Base-by-base conservation (phyloP, 441 rosid species). In the Corymbia calophylla region DNA sequence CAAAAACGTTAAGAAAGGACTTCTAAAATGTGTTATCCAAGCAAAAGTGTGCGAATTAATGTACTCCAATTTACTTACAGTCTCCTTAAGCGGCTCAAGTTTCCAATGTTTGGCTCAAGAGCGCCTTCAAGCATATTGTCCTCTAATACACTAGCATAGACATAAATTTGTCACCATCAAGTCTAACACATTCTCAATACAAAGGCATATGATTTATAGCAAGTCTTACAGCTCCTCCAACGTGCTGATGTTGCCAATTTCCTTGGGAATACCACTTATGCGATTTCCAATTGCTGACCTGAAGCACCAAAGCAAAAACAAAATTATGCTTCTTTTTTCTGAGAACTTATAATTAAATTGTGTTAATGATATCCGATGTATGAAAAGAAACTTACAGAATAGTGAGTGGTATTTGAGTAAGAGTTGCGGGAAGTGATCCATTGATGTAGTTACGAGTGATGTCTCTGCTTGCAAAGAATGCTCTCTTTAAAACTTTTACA, bases 361-460 rank as follows among this genome's bases (percentile, higher is more conserved):
- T 13, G 27, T 88, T 51, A 54, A 32, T 32, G 21, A 89, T 32
- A 84, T 21, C 1, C 58, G 29, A 17, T 56, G 64, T 16, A 87
- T 54, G 23, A 60, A 23, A 35, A 77, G 77, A 88, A 55, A 64
- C 95, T 95, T 94, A 97, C 99, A 96, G 13, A 73, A 3, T 92
- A 12, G 68, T 77, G 70, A 98, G 97, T 29, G 96, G 94, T 31
- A 96, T 94, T 84, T 51, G 92, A 87, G 93, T 90, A 82, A 98
- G 91, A 53, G 91, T 95, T 25, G 90, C 29, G 17, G 99, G 99
- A 32, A 97, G 93, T 27, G 98, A 55, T 91, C 99, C 99, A 89
- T n/a, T 95, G 87, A 98, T 88, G 87, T 92, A 96, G 95, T 96
- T 98, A 87, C 97, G 96, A 18, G 92, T 58, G 53, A 98, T 94